Percentiles rank a stretch among this genome's conserved stretches.
These are phyloP conservation scores for Lycium barbarum DNA, from an alignment of 257 asterid species.

Conservation along the genomic window DNA sequence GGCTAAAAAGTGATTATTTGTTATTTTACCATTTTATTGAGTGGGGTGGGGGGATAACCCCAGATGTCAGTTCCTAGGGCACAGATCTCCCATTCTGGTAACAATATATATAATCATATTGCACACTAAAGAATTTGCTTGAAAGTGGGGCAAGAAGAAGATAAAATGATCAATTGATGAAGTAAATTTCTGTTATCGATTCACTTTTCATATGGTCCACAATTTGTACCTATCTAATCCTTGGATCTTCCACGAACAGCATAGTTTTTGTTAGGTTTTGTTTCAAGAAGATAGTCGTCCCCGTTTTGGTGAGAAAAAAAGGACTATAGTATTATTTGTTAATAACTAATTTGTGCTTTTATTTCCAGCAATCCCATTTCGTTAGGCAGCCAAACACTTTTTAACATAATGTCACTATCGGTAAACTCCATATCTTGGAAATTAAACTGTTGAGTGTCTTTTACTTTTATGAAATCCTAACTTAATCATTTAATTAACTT, in stretches of 20 bases:
- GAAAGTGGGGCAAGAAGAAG: not conserved
- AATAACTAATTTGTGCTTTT: not conserved
- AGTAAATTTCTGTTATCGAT: not conserved
- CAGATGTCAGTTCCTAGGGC: too few relatives aligned
- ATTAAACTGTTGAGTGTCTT: not conserved
- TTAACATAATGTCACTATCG: not conserved
- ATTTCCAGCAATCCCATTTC: slow-evolving; percentile 1
- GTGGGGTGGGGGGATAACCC: too few relatives aligned
- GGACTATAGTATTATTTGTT: not conserved
- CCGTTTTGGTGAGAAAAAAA: slow-evolving; percentile 13
- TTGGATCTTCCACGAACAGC: slow-evolving; percentile 18
- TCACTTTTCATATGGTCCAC: slow-evolving; percentile 25
- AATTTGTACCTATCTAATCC: not conserved
- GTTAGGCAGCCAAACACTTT: slow-evolving; percentile 22
- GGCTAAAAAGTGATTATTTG: too few relatives aligned
- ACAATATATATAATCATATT: too few relatives aligned
- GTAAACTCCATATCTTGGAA: not conserved
- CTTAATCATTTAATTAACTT: not conserved
- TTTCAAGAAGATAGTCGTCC: slow-evolving; percentile 11
- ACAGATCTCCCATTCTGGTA: too few relatives aligned
- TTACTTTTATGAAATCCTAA: slow-evolving; percentile 14
- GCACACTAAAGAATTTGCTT: not conserved
- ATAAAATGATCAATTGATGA: not conserved
- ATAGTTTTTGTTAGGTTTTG: not conserved
- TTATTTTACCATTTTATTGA: too few relatives aligned